Base-by-base conservation (phyloP, 371 early-diverging fungal genomes). In the Massospora cicadina region DNA sequence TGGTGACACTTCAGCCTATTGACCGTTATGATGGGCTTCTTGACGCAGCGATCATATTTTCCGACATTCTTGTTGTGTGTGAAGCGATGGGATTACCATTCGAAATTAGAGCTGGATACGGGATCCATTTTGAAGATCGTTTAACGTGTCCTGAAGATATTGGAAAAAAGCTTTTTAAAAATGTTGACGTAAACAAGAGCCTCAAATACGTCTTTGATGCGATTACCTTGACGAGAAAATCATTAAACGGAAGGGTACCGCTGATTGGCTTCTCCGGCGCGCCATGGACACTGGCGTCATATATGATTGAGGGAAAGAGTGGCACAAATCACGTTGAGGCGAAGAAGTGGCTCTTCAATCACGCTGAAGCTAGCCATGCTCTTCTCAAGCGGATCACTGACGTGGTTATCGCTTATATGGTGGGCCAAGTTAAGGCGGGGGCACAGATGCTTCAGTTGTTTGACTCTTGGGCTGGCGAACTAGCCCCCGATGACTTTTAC, bases 221-320 rank as follows among this genome's bases (percentile, higher is more conserved):
- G 24, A 87, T 98, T 68, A 92, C 93, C 17, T 77, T 94, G 75
- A 93, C 96, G 5, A 83, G 97, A 55, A 81, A 84, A 60, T 78
- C 77, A 57, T 79, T 98, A 30, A 79, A 82, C 2, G 95, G 95
- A 56, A 82, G 88, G 58, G 91, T 90, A 2, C 95, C 97, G 28
- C 76, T 98, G 71, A 84, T 91, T 73, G 98, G 98, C 2, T 98
- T 98, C 68, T 81, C 81, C 32, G 98, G 98, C 25, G 95, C 95
- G 0, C 98, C 98, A 5, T 98, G 96, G 96, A 98, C 98, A 24
- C 78, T 96, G 62, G 89, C 95, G 91, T 90, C 93, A 1, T 97
- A 97, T 70, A 94, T 95, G 95, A 86, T 97, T 68, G 98, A 95
- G 74, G 95, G 98, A n/a, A 93, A 94, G 56, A 93, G 95, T 33